Evolutionary conservation across 495 filamentous ascomycete genomes (phyloP).

Genomic region (Hypoxylon perforatum): DNA sequence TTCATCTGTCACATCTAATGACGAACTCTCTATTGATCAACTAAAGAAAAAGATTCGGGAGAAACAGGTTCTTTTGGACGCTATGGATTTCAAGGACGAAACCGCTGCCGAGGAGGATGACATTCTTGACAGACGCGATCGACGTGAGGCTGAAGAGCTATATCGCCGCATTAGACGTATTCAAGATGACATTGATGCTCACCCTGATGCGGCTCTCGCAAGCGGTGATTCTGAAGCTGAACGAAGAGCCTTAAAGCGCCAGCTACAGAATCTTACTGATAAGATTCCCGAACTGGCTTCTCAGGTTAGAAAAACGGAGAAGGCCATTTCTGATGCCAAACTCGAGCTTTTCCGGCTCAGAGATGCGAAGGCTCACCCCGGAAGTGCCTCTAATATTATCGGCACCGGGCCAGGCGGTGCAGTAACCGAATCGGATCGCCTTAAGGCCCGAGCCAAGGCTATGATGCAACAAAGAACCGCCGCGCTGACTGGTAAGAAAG

Average conservation of each 20-base stretch:
- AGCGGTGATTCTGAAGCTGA: slow-evolving; percentile 87
- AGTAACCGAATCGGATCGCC: slow-evolving; percentile 91
- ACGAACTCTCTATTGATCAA: slow-evolving; percentile 88
- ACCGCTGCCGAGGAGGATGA: slow-evolving; percentile 91
- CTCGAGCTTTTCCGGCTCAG: slow-evolving; percentile 93
- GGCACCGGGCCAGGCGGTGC: slow-evolving; percentile 93
- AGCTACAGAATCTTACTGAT: slow-evolving; percentile 88
- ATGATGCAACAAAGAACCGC: slow-evolving; percentile 99
- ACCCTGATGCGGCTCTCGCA: slow-evolving; percentile 81
- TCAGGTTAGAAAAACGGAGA: slow-evolving; percentile 88
- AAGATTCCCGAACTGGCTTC: slow-evolving; percentile 92
- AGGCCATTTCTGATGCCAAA: slow-evolving; percentile 89
- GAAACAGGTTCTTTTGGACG: slow-evolving; percentile 94
- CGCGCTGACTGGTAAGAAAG: slow-evolving; percentile 85
- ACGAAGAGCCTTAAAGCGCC: slow-evolving; percentile 82
- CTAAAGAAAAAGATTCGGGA: slow-evolving; percentile 93
- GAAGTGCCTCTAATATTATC: slow-evolving; percentile 82
- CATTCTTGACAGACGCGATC: slow-evolving; percentile 86
- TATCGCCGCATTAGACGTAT: slow-evolving; percentile 92
- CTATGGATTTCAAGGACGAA: slow-evolving; percentile 96
- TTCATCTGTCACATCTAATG: slow-evolving; percentile 73
- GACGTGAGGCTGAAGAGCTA: slow-evolving; percentile 91
- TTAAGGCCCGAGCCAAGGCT: slow-evolving; percentile 93
- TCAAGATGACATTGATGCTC: slow-evolving; percentile 94
- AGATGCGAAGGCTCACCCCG: slow-evolving; percentile 92